Conservation (phyloP, 371 early-diverging fungal genomes). For the Actinomortierella wolfii region DNA sequence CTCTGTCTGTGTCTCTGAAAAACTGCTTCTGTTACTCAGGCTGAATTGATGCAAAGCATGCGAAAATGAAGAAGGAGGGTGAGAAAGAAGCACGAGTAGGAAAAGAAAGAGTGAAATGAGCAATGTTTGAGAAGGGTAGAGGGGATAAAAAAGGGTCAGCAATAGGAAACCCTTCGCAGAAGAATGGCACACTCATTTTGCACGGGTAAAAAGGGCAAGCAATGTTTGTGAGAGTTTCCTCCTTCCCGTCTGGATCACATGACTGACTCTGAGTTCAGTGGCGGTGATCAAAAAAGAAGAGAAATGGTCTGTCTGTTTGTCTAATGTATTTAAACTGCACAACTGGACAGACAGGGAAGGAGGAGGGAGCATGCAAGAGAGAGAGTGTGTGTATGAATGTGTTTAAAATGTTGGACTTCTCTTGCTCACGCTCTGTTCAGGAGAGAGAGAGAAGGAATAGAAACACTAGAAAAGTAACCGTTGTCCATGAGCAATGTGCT, state of each 20-base stretch:
- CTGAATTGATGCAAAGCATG: too few relatives aligned
- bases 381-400: neutral
- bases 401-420: too few relatives aligned
- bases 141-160: neutral
- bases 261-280: too few relatives aligned
- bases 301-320: too few relatives aligned
- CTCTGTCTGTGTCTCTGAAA: too few relatives aligned
- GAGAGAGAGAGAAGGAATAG: slow-evolving; percentile 1
- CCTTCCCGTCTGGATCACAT: too few relatives aligned
- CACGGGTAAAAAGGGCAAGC: neutral
- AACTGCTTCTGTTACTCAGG: too few relatives aligned
- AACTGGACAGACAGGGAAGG: neutral
- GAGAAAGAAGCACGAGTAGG: neutral
- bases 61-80: too few relatives aligned
- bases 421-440: too few relatives aligned
- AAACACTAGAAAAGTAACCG: neutral
- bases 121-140: neutral
- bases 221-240: too few relatives aligned
- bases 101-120: neutral
- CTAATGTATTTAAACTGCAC: too few relatives aligned
- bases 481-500: too few relatives aligned
- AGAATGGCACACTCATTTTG: neutral
- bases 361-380: neutral
- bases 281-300: slow-evolving; percentile 1
- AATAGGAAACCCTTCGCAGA: neutral